Evolutionary conservation across 2,329 filamentous ascomycete genomes (phyloP), one percentile per base, ranked within the genome.

Genomic region (Fusarium sp.): DNA sequence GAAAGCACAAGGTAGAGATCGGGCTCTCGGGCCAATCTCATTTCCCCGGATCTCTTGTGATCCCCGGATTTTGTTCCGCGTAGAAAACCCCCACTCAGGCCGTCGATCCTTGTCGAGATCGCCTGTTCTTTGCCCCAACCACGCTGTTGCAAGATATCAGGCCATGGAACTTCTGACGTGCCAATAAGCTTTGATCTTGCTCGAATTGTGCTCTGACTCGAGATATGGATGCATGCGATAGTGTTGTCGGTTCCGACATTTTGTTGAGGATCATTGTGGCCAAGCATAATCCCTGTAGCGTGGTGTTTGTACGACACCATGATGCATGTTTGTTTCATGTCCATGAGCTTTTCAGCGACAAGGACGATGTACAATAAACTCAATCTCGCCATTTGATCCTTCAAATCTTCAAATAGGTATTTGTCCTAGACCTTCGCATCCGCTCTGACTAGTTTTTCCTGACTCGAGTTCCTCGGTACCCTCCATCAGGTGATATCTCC

Each of bases 101-200:
- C 14, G 18, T 10, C 15, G 24, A 55, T 24, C 64, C 45, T 50
- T 39, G 51, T 35, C 41, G 36, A 69, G 54, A 65, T 56, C 54
- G 54, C 39, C 54, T 56, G 54, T 45, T 55, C 5, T 60, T 65
- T 18, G 54, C 59, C 58, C 58, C 30, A 51, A 55, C 53, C 53
- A 70, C 41, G 53, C 32, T 53, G 5, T 44, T n/a, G 28, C 44
- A 35, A 48, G 32, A 26, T 12, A 42, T 70, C 55, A 55, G 50
- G 30, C 44, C 55, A 71, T 44, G 41, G 26, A 38, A n/a, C 24
- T n/a, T 26, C 4, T 55, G 26, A 41, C 8, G 9, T 18, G 26
- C 14, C 26, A 5, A 4, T 30, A 55, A 41, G 26, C 10, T 30
- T 55, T 18, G 36, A 28, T 28, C 13, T 22, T 5, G 12, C 2